Evolutionary conservation across 2,329 filamentous ascomycete species (phyloP).

Genomic region (Magnaporthiopsis poae): DNA sequence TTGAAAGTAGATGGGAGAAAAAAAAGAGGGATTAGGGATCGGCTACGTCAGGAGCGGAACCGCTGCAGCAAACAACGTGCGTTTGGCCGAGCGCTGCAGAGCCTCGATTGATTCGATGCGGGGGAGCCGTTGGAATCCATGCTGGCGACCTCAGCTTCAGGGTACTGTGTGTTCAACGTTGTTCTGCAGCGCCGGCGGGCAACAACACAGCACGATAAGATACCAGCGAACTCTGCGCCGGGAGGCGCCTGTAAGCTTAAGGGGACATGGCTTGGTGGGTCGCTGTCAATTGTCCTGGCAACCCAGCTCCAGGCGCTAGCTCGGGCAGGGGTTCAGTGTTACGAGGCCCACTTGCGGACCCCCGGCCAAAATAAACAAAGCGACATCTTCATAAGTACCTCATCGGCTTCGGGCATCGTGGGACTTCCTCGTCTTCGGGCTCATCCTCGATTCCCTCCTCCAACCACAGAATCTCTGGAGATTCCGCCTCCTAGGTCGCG

Average conservation of each 20-base stretch:
- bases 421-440: not conserved
- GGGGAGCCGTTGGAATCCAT: not conserved
- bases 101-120: not conserved
- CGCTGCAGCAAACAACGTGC: not conserved
- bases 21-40: not conserved
- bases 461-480: conserved; percentile 1
- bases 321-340: not conserved
- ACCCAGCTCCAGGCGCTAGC: not conserved
- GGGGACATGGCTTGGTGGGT: not conserved
- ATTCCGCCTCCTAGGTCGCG: not conserved
- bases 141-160: not conserved
- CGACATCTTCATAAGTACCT: not conserved
- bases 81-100: not conserved
- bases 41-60: not conserved
- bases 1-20: not conserved
- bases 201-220: not conserved
- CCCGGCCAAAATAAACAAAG: not conserved
- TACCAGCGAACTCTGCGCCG: not conserved
- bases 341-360: not conserved
- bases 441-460: not conserved
- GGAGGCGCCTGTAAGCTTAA: not conserved
- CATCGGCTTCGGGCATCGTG: not conserved
- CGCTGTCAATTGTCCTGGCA: not conserved
- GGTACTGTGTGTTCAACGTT: too few species aligned
- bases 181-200: not conserved